A percentile compares a stretch with the other conserved stretches of the same genome.
phyloP scores from a whole-genome alignment of 768 basidiomycete genomes.

The Tulasnella sp. region DNA sequence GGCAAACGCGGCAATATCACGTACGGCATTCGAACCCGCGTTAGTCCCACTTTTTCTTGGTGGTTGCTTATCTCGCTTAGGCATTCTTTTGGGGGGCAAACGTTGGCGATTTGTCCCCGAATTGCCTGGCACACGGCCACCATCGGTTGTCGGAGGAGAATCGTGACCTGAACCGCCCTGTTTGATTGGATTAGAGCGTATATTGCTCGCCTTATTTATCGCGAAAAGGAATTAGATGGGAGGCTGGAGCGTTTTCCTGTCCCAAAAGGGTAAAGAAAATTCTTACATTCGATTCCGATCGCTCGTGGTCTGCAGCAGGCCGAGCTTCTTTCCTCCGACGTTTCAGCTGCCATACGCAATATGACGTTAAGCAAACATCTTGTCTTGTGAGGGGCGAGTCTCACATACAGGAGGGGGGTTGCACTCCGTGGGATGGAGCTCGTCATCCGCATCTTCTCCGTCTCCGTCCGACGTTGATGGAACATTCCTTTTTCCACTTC shows the following conservation, averaged over 20 bases:
- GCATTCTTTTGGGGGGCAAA: not conserved
- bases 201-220: too few species aligned
- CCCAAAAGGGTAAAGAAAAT: not conserved
- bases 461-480: not conserved
- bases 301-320: not conserved
- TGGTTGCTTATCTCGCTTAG: not conserved
- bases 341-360: not conserved
- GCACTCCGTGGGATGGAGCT: not conserved
- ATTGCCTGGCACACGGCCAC: not conserved
- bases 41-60: not conserved
- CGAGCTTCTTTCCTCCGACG: not conserved
- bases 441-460: not conserved
- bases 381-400: not conserved
- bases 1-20: not conserved
- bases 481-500: not conserved
- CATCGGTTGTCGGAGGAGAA: not conserved
- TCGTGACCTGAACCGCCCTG: not conserved
- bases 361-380: not conserved
- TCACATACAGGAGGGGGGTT: not conserved
- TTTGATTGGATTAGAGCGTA: not conserved
- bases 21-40: not conserved
- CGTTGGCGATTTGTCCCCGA: not conserved
- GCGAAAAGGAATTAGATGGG: not conserved
- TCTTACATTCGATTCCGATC: not conserved
- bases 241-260: not conserved